These are phyloP conservation scores for sunflower (Helianthus annuus) DNA, from an alignment of 129 eudicot genomes.

Conservation along the genomic window DNA sequence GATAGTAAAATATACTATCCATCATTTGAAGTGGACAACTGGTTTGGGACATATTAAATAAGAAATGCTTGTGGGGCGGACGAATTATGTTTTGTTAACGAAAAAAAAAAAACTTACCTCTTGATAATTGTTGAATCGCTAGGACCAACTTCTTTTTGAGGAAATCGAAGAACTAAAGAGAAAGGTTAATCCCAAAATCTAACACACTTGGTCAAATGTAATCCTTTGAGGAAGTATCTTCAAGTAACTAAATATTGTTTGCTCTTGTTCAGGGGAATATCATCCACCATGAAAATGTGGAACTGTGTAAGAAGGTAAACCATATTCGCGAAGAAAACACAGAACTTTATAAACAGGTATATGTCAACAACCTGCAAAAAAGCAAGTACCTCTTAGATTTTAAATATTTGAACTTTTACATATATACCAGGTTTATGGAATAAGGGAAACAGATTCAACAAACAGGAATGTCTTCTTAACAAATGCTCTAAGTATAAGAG, in stretches of 20 bases:
- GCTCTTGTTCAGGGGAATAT: conserved; percentile 50
- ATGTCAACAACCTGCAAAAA: no score
- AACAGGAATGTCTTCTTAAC: conserved; percentile 30
- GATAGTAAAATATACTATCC: not conserved
- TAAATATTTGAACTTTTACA: not conserved
- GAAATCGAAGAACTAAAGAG: conserved; percentile 61
- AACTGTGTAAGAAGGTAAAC: conserved; percentile 56
- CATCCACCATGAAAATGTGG: conserved; percentile 59
- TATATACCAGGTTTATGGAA: conserved; percentile 49
- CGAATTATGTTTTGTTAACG: not conserved
- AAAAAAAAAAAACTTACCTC: conserved; percentile 8
- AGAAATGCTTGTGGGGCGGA: not conserved
- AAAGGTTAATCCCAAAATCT: conserved; percentile 46
- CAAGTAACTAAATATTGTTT: conserved; percentile 9
- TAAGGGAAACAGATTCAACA: conserved; percentile 35
- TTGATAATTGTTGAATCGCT: conserved; percentile 13
- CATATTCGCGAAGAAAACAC: conserved; percentile 51
- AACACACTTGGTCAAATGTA: not conserved
- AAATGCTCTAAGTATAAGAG: conserved; percentile 42
- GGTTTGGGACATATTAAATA: not conserved
- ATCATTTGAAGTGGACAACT: not conserved
- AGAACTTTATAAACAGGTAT: conserved; percentile 51
- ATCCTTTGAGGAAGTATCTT: not conserved
- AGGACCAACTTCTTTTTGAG: conserved; percentile 66
- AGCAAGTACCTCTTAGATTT: no score